These are phyloP conservation scores for Houttuynia cordata DNA, from an alignment of 164 flowering plant species.

Conservation along the genomic window DNA sequence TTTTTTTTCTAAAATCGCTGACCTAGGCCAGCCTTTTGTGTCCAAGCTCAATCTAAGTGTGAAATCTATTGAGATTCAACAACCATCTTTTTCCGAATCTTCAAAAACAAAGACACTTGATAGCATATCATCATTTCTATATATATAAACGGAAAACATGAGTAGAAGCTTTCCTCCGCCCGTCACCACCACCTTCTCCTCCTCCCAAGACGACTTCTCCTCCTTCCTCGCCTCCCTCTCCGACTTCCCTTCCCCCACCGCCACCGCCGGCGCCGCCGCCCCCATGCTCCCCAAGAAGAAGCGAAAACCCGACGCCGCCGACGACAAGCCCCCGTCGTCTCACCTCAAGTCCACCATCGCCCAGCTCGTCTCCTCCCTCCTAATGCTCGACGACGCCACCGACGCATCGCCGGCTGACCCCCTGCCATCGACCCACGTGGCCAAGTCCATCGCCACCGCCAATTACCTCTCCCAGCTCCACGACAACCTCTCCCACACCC, in stretches of 20 bases:
- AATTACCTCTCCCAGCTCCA: constrained; percentile 17
- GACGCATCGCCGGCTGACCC: neutral
- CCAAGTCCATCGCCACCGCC: neutral
- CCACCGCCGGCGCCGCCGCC: neutral
- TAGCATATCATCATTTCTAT: no score
- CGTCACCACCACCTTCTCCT: neutral
- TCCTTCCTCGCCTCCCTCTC: neutral
- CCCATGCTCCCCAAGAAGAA: constrained; percentile 10
- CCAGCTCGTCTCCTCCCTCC: constrained; percentile 32
- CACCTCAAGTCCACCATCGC: constrained; percentile 11
- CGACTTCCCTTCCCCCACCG: neutral
- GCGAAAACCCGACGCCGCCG: constrained; percentile 6
- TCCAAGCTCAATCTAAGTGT: no score
- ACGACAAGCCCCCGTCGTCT: neutral
- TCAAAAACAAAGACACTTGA: no score
- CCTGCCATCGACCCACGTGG: neutral
- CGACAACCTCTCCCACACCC: constrained; percentile 9
- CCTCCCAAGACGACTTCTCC: constrained; percentile 4
- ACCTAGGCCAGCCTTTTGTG: no score
- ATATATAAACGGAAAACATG: neutral
- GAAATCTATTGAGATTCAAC: no score
- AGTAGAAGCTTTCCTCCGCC: neutral
- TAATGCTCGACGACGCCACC: constrained; percentile 22
- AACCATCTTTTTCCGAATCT: no score
- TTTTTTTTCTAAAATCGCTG: no score